Base-by-base conservation (phyloP, 768 basidiomycete genomes). In the Auriscalpium orientale region DNA sequence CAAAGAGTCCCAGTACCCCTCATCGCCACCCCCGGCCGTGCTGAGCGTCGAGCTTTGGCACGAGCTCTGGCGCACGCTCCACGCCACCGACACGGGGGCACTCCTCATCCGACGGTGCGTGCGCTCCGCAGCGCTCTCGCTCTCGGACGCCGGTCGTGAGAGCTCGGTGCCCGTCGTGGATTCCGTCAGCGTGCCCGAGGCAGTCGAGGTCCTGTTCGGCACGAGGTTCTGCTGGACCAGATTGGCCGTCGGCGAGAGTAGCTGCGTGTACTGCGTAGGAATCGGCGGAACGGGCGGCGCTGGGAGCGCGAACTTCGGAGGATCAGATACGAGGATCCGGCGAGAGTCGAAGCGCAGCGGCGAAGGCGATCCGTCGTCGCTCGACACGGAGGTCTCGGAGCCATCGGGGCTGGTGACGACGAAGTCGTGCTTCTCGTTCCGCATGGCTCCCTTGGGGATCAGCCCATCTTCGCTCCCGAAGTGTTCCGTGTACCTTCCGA, bases 281-380 rank as follows among this genome's bases (percentile, higher is more conserved):
- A 53, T 58, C n/a, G 58, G 60, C n/a, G 60, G 54, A n/a, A 61
- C 60, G 36, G 60, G 49, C 45, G 54, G 60, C 47, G 59, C 59
- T 4, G 59, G 59, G 8, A 44, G 20, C 46, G 4, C 18, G 46
- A 33, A 21, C 28, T 18, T 18, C 18, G 54, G 54, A 9, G 60
- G 38, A 4, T 36, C 47, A 46, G 18, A 37, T 16, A 12, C n/a
- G 37, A 21, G 34, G 8, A 53, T 18, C 12, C 15, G 35, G 20
- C 37, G 51, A 16, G 16, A 36, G 38, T 18, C 15, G 36, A 59
- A 52, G 7, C 28, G 51, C 22, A 33, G 54, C 18, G 51, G 44
- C 4, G 54, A 59, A 20, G 51, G 54, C n/a, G 58, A 59, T 21
- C 20, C 35, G 18, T 28, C 36, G 38, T 33, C 21, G 28, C 47